A percentile compares a stretch with the other conserved stretches of the same genome.
Conservation (phyloP, 805 yeast species). For the Yarrowia sp. region DNA sequence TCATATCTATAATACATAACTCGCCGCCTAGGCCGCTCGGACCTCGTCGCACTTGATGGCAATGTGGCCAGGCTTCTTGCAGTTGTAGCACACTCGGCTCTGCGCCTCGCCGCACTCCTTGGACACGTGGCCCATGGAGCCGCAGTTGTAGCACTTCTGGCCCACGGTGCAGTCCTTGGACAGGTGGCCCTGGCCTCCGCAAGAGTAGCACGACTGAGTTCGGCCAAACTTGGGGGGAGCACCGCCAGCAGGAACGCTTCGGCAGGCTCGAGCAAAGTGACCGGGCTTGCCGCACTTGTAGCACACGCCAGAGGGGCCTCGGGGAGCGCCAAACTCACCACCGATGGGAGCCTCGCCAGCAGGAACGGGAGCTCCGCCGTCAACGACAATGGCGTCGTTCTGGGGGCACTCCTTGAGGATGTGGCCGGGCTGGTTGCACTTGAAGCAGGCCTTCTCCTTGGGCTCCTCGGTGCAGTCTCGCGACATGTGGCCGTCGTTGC, state of each 20-base stretch:
- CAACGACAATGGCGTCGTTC: constrained; percentile 23
- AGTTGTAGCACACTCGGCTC: constrained; percentile 66
- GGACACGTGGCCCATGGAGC: constrained; percentile 85
- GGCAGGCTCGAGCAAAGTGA: constrained; percentile 76
- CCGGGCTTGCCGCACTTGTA: constrained; percentile 91
- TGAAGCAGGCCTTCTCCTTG: constrained; percentile 84
- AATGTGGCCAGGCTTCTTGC: constrained; percentile 82
- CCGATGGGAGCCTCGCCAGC: constrained; percentile 28
- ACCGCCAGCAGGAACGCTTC: constrained; percentile 47
- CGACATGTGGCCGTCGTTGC: constrained; percentile 70
- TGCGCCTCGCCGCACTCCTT: constrained; percentile 70
- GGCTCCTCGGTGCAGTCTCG: constrained; percentile 84
- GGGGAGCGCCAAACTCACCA: constrained; percentile 28
- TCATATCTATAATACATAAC: constrained; percentile 19
- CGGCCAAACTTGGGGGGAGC: constrained; percentile 27
- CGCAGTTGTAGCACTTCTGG: constrained; percentile 93
- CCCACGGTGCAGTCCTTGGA: constrained; percentile 82
- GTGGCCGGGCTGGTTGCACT: constrained; percentile 89
- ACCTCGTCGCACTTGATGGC: constrained; percentile 72
- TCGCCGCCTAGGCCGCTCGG: constrained; percentile 9
- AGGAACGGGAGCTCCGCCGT: constrained; percentile 23
- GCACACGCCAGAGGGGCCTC: constrained; percentile 58
- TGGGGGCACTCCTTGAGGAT: constrained; percentile 72
- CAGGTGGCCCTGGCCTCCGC: constrained; percentile 86
- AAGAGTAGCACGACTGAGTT: constrained; percentile 87